Percentiles rank a stretch among this genome's conserved stretches.
These are phyloP conservation scores for Gastrolobium villosum DNA, from an alignment of 306 rosid genomes.

Conservation along the genomic window DNA sequence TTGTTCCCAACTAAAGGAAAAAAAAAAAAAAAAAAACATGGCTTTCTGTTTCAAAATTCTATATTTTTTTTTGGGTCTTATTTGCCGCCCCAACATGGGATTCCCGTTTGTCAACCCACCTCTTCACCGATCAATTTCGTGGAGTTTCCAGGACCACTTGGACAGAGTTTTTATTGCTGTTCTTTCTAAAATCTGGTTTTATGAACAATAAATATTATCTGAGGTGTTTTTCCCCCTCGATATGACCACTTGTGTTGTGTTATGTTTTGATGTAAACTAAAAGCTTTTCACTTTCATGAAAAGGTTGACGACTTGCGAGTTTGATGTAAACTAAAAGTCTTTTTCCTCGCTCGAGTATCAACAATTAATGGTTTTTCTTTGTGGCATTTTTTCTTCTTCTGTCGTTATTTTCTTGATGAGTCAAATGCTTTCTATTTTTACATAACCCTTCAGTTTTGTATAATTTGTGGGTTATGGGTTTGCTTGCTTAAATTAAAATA, in stretches of 20 bases:
- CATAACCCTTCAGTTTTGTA: neutral
- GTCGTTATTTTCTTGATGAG: neutral
- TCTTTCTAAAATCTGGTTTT: neutral
- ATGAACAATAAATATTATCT: neutral
- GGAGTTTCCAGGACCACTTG: neutral
- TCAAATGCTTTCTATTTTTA: slow-evolving; percentile 1
- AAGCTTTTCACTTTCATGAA: neutral
- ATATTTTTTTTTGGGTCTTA: neutral
- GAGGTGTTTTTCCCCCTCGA: neutral
- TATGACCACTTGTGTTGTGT: neutral
- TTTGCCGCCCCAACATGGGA: too few species aligned
- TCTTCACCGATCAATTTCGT: slow-evolving; percentile 2
- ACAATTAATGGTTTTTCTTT: neutral
- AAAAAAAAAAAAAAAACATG: too few species aligned
- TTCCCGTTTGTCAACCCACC: neutral
- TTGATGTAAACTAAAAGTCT: neutral
- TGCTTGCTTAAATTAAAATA: neutral
- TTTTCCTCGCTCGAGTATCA: neutral
- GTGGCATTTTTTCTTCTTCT: neutral
- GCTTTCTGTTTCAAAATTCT: neutral
- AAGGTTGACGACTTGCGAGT: neutral
- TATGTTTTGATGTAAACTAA: neutral
- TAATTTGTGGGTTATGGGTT: neutral
- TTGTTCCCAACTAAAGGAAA: too few species aligned
- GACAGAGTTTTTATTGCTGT: neutral